Conservation (phyloP, 805 yeast species). For the Candida ponderosae region DNA sequence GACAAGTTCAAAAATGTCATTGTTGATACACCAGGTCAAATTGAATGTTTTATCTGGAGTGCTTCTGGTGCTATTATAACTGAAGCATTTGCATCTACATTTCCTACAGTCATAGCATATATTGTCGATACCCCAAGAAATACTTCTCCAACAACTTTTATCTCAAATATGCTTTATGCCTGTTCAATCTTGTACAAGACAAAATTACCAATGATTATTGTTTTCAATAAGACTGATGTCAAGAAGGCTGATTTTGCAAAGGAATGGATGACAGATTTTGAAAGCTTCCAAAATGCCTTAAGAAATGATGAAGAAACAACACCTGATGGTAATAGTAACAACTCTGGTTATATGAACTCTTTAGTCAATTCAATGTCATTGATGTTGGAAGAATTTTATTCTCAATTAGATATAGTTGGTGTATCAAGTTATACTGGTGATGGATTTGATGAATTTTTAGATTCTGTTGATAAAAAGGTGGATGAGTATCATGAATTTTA, state of each 20-base stretch:
- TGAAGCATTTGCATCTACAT: slow-evolving; percentile 91
- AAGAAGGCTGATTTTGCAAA: slow-evolving; percentile 78
- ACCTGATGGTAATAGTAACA: slow-evolving; percentile 42
- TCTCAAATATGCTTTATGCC: slow-evolving; percentile 97
- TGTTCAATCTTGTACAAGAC: slow-evolving; percentile 95
- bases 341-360: slow-evolving; percentile 90
- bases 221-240: slow-evolving; percentile 92
- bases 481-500: slow-evolving; percentile 82
- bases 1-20: slow-evolving; percentile 58
- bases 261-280: slow-evolving; percentile 98
- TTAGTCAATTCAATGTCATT: slow-evolving; percentile 91
- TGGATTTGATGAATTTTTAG: slow-evolving; percentile 86
- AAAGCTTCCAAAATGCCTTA: slow-evolving; percentile 77
- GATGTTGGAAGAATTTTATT: slow-evolving; percentile 93
- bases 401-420: slow-evolving; percentile 86
- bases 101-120: slow-evolving; percentile 94
- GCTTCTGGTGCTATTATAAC: slow-evolving; percentile 96
- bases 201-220: slow-evolving; percentile 92
- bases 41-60: slow-evolving; percentile 97
- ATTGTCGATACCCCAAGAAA: slow-evolving; percentile 95
- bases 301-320: slow-evolving; percentile 58
- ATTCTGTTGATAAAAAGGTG: slow-evolving; percentile 78
- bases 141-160: slow-evolving; percentile 90
- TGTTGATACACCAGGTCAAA: slow-evolving; percentile 97
- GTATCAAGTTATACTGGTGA: slow-evolving; percentile 90